Evolutionary conservation across 345 rosid genomes (phyloP).

Genomic region (Barbarea vulgaris): DNA sequence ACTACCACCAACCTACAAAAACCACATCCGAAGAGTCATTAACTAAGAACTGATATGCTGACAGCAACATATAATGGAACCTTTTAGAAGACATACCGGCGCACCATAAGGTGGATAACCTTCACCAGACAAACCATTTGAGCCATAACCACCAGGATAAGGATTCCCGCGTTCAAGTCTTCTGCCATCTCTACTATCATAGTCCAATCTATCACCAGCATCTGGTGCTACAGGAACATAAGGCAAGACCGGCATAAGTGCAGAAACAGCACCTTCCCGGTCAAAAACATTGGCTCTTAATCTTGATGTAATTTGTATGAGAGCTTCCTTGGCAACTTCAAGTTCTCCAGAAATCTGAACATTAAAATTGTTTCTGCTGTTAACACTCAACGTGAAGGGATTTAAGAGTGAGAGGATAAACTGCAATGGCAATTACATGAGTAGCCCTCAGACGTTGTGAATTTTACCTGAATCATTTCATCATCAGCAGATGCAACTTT

Average conservation of each 20-base stretch:
- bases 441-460: conserved; percentile 3
- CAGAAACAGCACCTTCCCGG: conserved; percentile 79
- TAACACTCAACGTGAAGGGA: not conserved
- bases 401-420: conserved; percentile 8
- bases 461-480: conserved; percentile 95
- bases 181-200: conserved; percentile 71
- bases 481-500: conserved; percentile 87
- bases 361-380: conserved; percentile 18
- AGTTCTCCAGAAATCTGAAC: conserved; percentile 89
- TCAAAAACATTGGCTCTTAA: conserved; percentile 90
- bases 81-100: conserved; percentile 41
- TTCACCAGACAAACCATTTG: conserved; percentile 63
- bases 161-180: conserved; percentile 73
- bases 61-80: not conserved
- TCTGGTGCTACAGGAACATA: conserved; percentile 83
- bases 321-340: conserved; percentile 95
- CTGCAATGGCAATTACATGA: conserved; percentile 6
- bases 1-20: conserved; percentile 66
- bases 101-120: conserved; percentile 76
- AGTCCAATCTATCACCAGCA: conserved; percentile 41
- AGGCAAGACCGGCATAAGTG: conserved; percentile 83
- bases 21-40: conserved; percentile 23
- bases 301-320: conserved; percentile 72
- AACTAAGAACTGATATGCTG: not conserved
- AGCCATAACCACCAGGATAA: conserved; percentile 74